Conservation (phyloP, 257 asterid species). For the Plectranthus barbatus region DNA sequence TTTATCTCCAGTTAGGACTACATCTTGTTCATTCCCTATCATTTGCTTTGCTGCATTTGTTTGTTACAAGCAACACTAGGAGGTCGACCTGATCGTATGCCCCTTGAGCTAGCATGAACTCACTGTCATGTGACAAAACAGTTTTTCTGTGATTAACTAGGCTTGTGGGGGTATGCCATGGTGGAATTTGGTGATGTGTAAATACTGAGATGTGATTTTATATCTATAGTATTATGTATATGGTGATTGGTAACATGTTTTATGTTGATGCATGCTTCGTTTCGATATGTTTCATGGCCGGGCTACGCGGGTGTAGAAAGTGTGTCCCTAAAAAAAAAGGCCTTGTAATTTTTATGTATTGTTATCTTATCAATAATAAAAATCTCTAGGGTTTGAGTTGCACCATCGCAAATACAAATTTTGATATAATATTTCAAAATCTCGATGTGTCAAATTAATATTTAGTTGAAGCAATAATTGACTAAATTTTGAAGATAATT, state of each 20-base stretch:
- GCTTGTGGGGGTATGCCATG: background rate
- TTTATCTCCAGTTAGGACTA: background rate
- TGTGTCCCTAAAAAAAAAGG: too few relatives aligned
- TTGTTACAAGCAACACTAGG: background rate
- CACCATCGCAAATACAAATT: too few relatives aligned
- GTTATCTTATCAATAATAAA: too few relatives aligned
- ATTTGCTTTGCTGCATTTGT: background rate
- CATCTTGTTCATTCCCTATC: too few relatives aligned
- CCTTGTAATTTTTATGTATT: too few relatives aligned
- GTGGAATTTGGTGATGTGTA: background rate
- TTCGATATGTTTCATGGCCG: background rate
- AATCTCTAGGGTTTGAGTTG: too few relatives aligned
- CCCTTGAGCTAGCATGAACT: background rate
- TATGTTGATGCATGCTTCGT: background rate
- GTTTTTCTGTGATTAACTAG: background rate
- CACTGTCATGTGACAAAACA: background rate
- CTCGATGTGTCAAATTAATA: too few relatives aligned
- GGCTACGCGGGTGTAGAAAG: too few relatives aligned
- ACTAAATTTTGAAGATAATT: too few relatives aligned
- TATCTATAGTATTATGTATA: background rate
- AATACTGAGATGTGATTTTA: slow-evolving; percentile 9
- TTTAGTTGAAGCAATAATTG: too few relatives aligned
- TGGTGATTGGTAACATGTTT: slow-evolving; percentile 1
- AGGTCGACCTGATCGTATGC: background rate
- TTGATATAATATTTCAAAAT: too few relatives aligned